Conservation (phyloP, 257 asterid genomes). For the Coffea canephora region DNA sequence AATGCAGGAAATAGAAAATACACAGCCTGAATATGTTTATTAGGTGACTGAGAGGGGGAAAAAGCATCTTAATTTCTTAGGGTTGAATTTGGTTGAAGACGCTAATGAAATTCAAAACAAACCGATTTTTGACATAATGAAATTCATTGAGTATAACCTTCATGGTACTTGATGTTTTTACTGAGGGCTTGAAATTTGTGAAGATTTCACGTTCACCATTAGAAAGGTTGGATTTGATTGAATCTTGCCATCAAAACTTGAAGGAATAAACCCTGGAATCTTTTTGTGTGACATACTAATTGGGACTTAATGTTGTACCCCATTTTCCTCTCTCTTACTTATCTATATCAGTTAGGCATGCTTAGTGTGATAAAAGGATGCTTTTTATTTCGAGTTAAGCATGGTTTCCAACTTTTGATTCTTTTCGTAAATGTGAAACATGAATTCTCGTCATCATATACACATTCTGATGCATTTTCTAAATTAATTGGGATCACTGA, state of each 20-base stretch:
- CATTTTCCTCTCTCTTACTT: not conserved
- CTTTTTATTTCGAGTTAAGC: not conserved
- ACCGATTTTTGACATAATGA: too few species aligned
- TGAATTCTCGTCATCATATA: not conserved
- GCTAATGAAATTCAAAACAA: not conserved
- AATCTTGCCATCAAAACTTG: not conserved
- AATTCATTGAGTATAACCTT: not conserved
- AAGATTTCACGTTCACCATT: not conserved
- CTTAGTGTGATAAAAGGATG: not conserved
- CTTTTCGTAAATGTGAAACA: not conserved
- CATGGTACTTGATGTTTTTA: not conserved
- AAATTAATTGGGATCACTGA: too few species aligned
- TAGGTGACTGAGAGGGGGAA: not conserved
- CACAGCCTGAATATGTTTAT: not conserved
- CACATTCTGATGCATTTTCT: not conserved
- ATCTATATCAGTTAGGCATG: not conserved
- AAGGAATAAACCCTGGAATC: not conserved
- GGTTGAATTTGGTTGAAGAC: not conserved
- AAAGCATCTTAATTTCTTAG: not conserved
- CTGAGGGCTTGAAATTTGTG: not conserved
- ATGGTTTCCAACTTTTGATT: not conserved
- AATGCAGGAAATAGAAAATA: not conserved
- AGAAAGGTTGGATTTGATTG: not conserved
- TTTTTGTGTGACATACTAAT: not conserved
- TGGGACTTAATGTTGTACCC: not conserved